Base-by-base conservation (phyloP, 1,139 yeast genomes). In the Nematodospora anomalae region DNA sequence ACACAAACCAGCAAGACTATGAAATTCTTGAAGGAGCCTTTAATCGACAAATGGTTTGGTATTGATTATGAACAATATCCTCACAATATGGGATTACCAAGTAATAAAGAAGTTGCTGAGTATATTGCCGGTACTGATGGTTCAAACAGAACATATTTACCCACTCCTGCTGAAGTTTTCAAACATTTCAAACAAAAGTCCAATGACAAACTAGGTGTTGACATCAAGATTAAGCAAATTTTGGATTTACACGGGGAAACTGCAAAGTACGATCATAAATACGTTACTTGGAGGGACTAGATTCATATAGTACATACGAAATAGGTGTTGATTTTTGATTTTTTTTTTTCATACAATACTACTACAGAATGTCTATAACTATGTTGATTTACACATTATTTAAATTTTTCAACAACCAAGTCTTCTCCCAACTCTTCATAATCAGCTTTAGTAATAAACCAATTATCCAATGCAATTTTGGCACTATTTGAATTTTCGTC, bases 31-130 rank as follows among this genome's bases (percentile, higher is more conserved):
- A 41, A 51, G 3, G 57, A 47, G 27, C 78, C 62, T 33, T 71
- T 58, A 47, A 64, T 78, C 50, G 60, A 74, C 43, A 58, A 66
- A 49, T 66, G 61, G 54, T 68, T 72, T 44, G 72, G 76, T 33
- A 62, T 72, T 36, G 76, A 82, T 49, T 87, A 74, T 63, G 60
- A 61, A 30, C 60, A 73, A 35, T 85, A 90, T 57, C 96, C 96
- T 23, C 79, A 75, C 62, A 72, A 76, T 52, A 84, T 78, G 72
- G 96, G 95, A 24, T 72, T 92, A 47, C 97, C 97, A 35, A 67
- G 76, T 10, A 85, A 82, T 59, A 47, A 54, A 35, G 82, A 79
- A 41, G 70, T 79, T 41, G 71, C 74, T 49, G 64, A 65, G 38
- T 84, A 71, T 57, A 76, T 84, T 35, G 77, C 79, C 32, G 90